A percentile compares a stretch with the other conserved stretches of the same genome.
Evolutionary conservation across 768 basidiomycete species (phyloP).

Genomic region (Amanita inopinata): DNA sequence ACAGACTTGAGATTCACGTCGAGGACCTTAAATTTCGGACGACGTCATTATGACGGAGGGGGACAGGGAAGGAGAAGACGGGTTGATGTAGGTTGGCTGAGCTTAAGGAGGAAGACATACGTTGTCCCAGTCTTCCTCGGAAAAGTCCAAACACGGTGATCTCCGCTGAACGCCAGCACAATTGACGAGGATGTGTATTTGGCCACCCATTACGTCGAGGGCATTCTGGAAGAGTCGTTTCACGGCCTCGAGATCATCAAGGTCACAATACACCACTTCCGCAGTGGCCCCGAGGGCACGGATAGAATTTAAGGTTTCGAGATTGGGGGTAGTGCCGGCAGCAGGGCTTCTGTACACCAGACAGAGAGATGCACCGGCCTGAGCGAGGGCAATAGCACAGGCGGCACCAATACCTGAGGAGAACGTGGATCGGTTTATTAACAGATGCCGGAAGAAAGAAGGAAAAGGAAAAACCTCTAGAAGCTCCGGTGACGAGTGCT

Average conservation of each 20-base stretch:
- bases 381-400: slow-evolving; percentile 37
- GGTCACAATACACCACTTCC: slow-evolving; percentile 30
- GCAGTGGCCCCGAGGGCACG: slow-evolving; percentile 20
- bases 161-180: slow-evolving; percentile 58
- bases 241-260: slow-evolving; percentile 30
- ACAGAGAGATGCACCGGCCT: slow-evolving; percentile 39
- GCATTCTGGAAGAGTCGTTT: slow-evolving; percentile 32
- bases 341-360: slow-evolving; percentile 30
- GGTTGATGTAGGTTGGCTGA: not conserved
- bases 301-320: slow-evolving; percentile 24
- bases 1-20: slow-evolving; percentile 82
- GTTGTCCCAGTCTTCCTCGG: slow-evolving; percentile 61
- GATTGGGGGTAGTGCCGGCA: slow-evolving; percentile 16
- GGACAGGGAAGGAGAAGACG: not conserved
- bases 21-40: slow-evolving; percentile 44
- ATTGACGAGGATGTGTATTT: slow-evolving; percentile 58
- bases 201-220: slow-evolving; percentile 27
- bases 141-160: slow-evolving; percentile 50
- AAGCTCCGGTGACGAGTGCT: slow-evolving; percentile 74
- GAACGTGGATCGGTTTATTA: not conserved
- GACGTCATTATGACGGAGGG: slow-evolving; percentile 10
- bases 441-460: not conserved
- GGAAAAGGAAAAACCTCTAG: slow-evolving; percentile 40
- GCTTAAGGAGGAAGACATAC: slow-evolving; percentile 22
- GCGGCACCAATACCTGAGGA: slow-evolving; percentile 39